A percentile compares a stretch with the other conserved stretches of the same genome.
Conservation (phyloP, 192 early-diverging fungal species). For the Coemansia erecta region DNA sequence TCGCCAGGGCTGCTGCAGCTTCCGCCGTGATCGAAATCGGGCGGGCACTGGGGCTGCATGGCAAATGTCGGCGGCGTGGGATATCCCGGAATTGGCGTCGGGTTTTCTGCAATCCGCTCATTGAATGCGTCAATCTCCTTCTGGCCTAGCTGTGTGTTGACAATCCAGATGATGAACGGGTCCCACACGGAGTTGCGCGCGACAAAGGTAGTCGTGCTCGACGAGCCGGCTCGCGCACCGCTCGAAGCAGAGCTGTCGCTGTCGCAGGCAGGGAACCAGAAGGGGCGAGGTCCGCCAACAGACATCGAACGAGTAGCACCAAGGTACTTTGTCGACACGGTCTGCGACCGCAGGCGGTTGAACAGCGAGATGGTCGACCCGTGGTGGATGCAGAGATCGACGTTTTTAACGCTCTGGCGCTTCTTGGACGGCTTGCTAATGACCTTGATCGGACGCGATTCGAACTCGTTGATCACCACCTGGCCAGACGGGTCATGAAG, state of each 20-base stretch:
- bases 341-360: conserved; percentile 87
- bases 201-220: conserved; percentile 64
- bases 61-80: conserved; percentile 77
- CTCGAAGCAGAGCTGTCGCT: conserved; percentile 7
- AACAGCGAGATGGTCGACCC: conserved; percentile 85
- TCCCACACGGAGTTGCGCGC: conserved; percentile 80
- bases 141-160: conserved; percentile 61
- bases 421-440: conserved; percentile 94
- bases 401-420: conserved; percentile 80
- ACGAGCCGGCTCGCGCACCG: neutral
- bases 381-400: conserved; percentile 81
- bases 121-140: conserved; percentile 58
- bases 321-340: conserved; percentile 84
- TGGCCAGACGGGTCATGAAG: conserved; percentile 63
- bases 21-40: conserved; percentile 23
- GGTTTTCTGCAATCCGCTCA: conserved; percentile 35
- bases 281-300: conserved; percentile 50
- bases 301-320: conserved; percentile 55
- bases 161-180: conserved; percentile 82
- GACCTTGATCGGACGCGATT: conserved; percentile 79
- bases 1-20: conserved; percentile 17
- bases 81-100: conserved; percentile 57
- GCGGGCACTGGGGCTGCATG: conserved; percentile 58
- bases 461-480: conserved; percentile 63
- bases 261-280: conserved; percentile 47